These are phyloP conservation scores for Thermothelomyces thermophilus DNA, from an alignment of 2,329 filamentous ascomycete species.

Conservation along the genomic window DNA sequence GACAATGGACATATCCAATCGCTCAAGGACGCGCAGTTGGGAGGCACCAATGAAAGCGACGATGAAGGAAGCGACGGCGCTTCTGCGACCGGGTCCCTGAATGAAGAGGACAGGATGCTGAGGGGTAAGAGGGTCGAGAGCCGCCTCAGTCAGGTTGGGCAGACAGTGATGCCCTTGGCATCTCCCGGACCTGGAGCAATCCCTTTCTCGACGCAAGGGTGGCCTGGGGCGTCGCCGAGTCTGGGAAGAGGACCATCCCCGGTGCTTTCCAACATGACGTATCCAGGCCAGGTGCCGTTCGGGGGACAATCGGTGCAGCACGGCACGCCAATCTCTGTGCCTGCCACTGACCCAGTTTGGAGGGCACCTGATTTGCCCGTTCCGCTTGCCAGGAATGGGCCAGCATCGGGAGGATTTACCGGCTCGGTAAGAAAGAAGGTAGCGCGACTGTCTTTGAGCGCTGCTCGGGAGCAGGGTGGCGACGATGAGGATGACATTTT, in stretches of 20 bases:
- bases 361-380: constrained; percentile 31
- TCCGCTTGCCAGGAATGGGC: constrained; percentile 17
- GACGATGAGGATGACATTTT: constrained; percentile 31
- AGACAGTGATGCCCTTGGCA: neutral
- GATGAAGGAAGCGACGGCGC: constrained; percentile 2
- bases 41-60: constrained; percentile 13
- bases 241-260: constrained; percentile 4
- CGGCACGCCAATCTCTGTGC: constrained; percentile 4
- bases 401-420: neutral
- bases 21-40: constrained; percentile 32
- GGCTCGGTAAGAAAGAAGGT: constrained; percentile 16
- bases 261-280: constrained; percentile 8
- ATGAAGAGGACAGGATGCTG: constrained; percentile 28
- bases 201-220: constrained; percentile 4
- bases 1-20: constrained; percentile 77
- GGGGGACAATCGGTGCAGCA: constrained; percentile 9
- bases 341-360: constrained; percentile 33
- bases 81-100: constrained; percentile 23
- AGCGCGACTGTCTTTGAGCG: constrained; percentile 11
- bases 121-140: constrained; percentile 17
- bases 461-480: constrained; percentile 16
- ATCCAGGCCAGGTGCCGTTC: constrained; percentile 13
- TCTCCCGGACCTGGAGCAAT: neutral
- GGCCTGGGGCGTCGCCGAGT: constrained; percentile 1
- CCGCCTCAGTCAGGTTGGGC: neutral